Evolutionary conservation across 2,329 filamentous ascomycete genomes (phyloP).

Genomic region (Paecilomyces niveus): DNA sequence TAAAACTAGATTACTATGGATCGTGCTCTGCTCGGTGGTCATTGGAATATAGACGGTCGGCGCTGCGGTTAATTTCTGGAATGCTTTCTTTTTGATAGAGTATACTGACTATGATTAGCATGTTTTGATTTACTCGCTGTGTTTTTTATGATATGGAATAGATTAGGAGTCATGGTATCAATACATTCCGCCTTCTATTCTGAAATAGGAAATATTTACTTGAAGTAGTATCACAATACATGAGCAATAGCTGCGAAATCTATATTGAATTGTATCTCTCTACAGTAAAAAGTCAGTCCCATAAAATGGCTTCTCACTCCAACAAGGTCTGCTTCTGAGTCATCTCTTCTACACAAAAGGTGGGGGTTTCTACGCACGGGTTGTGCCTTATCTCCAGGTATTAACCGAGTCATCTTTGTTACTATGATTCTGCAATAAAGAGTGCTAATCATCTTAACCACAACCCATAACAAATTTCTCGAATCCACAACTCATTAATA

Average conservation of each 20-base stretch:
- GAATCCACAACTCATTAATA: not conserved
- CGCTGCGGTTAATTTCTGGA: not conserved
- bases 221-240: too few relatives aligned
- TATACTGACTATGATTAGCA: not conserved
- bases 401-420: not conserved
- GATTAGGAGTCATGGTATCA: not conserved
- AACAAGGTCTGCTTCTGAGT: not conserved
- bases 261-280: too few relatives aligned
- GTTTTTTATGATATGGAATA: not conserved
- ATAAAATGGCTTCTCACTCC: too few relatives aligned
- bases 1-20: not conserved
- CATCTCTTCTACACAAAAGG: not conserved
- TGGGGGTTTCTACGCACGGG: not conserved
- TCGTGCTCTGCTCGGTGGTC: not conserved
- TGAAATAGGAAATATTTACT: too few relatives aligned
- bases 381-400: not conserved
- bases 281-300: too few relatives aligned
- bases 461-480: not conserved
- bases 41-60: not conserved
- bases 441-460: too few relatives aligned
- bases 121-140: not conserved
- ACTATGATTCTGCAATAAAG: not conserved
- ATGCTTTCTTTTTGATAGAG: not conserved
- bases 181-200: too few relatives aligned
- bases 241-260: too few relatives aligned